Evolutionary conservation across 768 basidiomycete genomes (phyloP).

Genomic region (Cyathus striatus): DNA sequence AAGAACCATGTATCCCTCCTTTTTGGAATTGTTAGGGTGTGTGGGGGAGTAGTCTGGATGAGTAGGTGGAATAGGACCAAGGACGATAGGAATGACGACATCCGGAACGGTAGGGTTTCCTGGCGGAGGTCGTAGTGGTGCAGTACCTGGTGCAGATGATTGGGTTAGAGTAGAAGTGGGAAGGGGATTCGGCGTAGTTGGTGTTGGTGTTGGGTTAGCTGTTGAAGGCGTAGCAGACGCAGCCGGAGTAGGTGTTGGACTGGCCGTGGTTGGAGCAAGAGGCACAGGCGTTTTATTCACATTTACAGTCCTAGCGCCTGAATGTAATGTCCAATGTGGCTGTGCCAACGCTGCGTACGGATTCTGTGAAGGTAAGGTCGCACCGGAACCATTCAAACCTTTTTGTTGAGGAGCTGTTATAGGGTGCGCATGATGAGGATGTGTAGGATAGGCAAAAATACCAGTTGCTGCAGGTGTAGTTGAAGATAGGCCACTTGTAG

Average conservation of each 20-base stretch:
- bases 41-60: conserved; percentile 48
- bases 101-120: conserved; percentile 32
- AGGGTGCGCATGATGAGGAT: conserved; percentile 19
- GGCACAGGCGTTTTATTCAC: background rate
- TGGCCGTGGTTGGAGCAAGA: conserved; percentile 10
- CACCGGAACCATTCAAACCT: too few species aligned
- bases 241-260: conserved; percentile 19
- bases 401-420: conserved; percentile 16
- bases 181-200: conserved; percentile 3
- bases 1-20: conserved; percentile 66
- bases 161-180: conserved; percentile 18
- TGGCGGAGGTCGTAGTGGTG: conserved; percentile 12
- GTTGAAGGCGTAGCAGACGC: conserved; percentile 15
- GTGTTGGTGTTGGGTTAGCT: background rate
- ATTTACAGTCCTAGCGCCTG: conserved; percentile 5
- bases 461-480: conserved; percentile 29
- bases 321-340: conserved; percentile 27
- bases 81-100: conserved; percentile 72
- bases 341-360: conserved; percentile 32
- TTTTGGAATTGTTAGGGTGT: conserved; percentile 43
- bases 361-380: conserved; percentile 22
- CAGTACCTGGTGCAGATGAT: conserved; percentile 9
- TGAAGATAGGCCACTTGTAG: conserved; percentile 12
- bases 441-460: conserved; percentile 35
- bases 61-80: conserved; percentile 66